A percentile compares a stretch with the other conserved stretches of the same genome.
Evolutionary conservation across 441 rosid species (phyloP).

Genomic region (Populus hybrid): DNA sequence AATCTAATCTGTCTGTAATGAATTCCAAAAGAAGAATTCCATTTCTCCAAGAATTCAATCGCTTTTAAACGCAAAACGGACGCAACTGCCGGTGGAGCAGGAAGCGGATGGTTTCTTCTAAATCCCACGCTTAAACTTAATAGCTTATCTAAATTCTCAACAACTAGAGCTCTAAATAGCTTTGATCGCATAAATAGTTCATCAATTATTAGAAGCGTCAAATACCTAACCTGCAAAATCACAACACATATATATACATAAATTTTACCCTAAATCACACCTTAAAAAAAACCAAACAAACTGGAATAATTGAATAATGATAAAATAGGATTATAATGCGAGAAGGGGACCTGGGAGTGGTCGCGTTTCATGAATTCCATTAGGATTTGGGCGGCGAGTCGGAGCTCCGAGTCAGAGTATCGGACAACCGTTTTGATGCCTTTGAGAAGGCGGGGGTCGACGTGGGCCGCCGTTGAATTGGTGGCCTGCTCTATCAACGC

Average conservation of each 20-base stretch:
- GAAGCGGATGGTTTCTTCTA: slow-evolving; percentile 60
- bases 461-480: slow-evolving; percentile 59
- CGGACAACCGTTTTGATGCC: slow-evolving; percentile 73
- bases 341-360: slow-evolving; percentile 62
- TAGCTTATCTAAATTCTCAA: slow-evolving; percentile 67
- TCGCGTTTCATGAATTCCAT: slow-evolving; percentile 82
- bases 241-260: neutral
- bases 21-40: slow-evolving; percentile 79
- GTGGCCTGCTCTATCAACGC: slow-evolving; percentile 72
- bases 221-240: slow-evolving; percentile 66
- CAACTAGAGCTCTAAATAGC: slow-evolving; percentile 67
- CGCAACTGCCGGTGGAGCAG: slow-evolving; percentile 72
- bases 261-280: neutral
- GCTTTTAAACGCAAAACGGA: slow-evolving; percentile 65
- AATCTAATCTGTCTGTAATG: slow-evolving; percentile 80
- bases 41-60: slow-evolving; percentile 84
- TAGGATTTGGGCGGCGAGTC: slow-evolving; percentile 58
- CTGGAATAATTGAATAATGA: neutral
- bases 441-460: slow-evolving; percentile 80
- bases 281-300: neutral
- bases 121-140: slow-evolving; percentile 76
- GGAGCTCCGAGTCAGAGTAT: slow-evolving; percentile 72
- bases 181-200: slow-evolving; percentile 91
- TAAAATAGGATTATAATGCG: neutral
- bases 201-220: slow-evolving; percentile 75